phyloP scores from a whole-genome alignment of 2,329 filamentous ascomycete genomes.

The Sporothrix curviconia region DNA sequence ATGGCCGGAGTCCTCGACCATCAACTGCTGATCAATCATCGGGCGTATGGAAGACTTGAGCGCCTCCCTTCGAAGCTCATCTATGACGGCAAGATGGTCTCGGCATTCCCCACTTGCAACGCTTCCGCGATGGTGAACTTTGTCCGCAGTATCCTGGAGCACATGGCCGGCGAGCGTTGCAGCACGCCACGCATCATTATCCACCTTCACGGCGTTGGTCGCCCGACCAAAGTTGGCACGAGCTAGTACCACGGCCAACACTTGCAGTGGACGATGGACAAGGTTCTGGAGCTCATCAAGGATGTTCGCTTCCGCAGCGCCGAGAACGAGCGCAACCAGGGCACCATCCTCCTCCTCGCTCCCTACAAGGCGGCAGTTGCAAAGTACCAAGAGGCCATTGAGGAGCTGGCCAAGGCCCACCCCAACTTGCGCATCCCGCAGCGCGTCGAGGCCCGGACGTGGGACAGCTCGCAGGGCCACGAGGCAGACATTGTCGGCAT shows the following conservation, averaged over 20 bases:
- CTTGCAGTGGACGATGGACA: slow-evolving; percentile 31
- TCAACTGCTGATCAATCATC: slow-evolving; percentile 26
- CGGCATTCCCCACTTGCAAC: slow-evolving; percentile 20
- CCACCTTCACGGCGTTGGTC: slow-evolving; percentile 16
- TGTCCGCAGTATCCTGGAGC: slow-evolving; percentile 19
- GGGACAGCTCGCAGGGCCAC: slow-evolving; percentile 41
- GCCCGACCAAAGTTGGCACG: slow-evolving; percentile 21
- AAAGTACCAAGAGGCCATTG: slow-evolving; percentile 28
- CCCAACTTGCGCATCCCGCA: slow-evolving; percentile 15
- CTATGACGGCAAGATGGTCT: slow-evolving; percentile 34
- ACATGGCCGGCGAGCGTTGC: slow-evolving; percentile 15
- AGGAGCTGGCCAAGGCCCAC: slow-evolving; percentile 24
- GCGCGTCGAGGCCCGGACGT: slow-evolving; percentile 36
- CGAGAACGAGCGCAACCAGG: slow-evolving; percentile 21
- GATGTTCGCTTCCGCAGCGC: slow-evolving; percentile 29
- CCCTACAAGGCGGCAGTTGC: slow-evolving; percentile 35
- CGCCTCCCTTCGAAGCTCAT: slow-evolving; percentile 36
- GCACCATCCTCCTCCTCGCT: slow-evolving; percentile 38
- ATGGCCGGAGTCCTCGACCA: slow-evolving; percentile 19
- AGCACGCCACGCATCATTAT: slow-evolving; percentile 34
- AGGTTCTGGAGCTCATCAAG: slow-evolving; percentile 27
- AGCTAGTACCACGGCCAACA: slow-evolving; percentile 38
- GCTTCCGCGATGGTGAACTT: slow-evolving; percentile 15
- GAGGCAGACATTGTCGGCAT: slow-evolving; percentile 43
- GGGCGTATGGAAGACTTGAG: slow-evolving; percentile 28